Percentiles rank a stretch among this genome's conserved stretches.
Conservation (phyloP, 1,284 basidiomycete genomes). For the Apiotrichum sp. region DNA sequence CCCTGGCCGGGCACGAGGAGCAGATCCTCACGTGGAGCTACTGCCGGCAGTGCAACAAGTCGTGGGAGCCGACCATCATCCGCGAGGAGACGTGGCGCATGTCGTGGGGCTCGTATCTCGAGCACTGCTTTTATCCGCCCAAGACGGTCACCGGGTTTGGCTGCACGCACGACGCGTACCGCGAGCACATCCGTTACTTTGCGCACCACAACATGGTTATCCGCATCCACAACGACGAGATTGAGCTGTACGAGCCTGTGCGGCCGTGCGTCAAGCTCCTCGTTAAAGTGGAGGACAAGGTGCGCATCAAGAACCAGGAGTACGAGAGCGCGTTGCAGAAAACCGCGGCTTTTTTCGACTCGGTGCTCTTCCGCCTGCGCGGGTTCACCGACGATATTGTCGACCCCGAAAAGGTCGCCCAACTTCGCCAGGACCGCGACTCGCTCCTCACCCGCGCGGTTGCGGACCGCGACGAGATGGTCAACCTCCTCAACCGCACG, state of each 20-base stretch:
- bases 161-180: slow-evolving; percentile 91
- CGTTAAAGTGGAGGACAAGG: slow-evolving; percentile 74
- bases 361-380: slow-evolving; percentile 48
- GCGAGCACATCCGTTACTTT: slow-evolving; percentile 90
- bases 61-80: slow-evolving; percentile 81
- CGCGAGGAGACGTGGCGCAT: slow-evolving; percentile 79
- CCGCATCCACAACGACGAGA: slow-evolving; percentile 79
- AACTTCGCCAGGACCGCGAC: slow-evolving; percentile 35
- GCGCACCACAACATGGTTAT: slow-evolving; percentile 63
- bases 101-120: slow-evolving; percentile 47
- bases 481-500: slow-evolving; percentile 65
- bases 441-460: slow-evolving; percentile 64
- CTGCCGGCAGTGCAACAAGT: slow-evolving; percentile 71
- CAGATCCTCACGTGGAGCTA: slow-evolving; percentile 88
- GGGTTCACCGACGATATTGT: slow-evolving; percentile 43
- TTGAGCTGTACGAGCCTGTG: slow-evolving; percentile 76
- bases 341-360: slow-evolving; percentile 59
- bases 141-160: slow-evolving; percentile 61
- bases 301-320: slow-evolving; percentile 83
- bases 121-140: slow-evolving; percentile 63
- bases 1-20: slow-evolving; percentile 53
- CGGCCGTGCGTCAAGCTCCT: slow-evolving; percentile 84
- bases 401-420: slow-evolving; percentile 39
- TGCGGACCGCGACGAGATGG: slow-evolving; percentile 67
- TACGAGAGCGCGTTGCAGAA: slow-evolving; percentile 70